phyloP scores from a whole-genome alignment of 1,284 basidiomycete genomes.

The Singerocomus inundabilis region DNA sequence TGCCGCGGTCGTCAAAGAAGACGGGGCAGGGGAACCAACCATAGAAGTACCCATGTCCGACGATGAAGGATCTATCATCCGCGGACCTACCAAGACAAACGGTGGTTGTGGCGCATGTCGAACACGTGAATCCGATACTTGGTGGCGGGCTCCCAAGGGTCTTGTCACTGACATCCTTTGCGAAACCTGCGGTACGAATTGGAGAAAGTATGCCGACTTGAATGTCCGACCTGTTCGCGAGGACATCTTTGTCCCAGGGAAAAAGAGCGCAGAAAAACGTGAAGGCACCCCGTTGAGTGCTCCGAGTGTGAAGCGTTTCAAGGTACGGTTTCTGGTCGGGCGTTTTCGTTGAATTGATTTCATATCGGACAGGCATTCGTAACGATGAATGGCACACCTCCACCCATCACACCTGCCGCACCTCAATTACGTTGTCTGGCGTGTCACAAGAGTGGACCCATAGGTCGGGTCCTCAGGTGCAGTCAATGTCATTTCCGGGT shows the following conservation, averaged over 20 bases:
- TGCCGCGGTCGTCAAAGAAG: slow-evolving; percentile 46
- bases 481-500: slow-evolving; percentile 73
- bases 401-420: slow-evolving; percentile 45
- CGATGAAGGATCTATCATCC: slow-evolving; percentile 74
- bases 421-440: slow-evolving; percentile 71
- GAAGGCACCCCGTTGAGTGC: slow-evolving; percentile 74
- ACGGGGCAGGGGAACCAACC: slow-evolving; percentile 36
- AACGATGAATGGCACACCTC: slow-evolving; percentile 51
- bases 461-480: slow-evolving; percentile 77
- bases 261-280: slow-evolving; percentile 62
- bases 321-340: slow-evolving; percentile 42
- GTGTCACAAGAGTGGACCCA: slow-evolving; percentile 73
- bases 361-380: slow-evolving; percentile 46
- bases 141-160: slow-evolving; percentile 87
- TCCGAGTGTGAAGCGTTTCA: slow-evolving; percentile 61
- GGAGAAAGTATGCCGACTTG: slow-evolving; percentile 88
- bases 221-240: slow-evolving; percentile 71
- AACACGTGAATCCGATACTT: slow-evolving; percentile 68
- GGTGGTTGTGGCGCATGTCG: slow-evolving; percentile 74
- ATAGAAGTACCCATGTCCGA: slow-evolving; percentile 50
- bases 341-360: not conserved
- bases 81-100: slow-evolving; percentile 53
- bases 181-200: slow-evolving; percentile 76
- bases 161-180: slow-evolving; percentile 72
- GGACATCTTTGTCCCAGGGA: slow-evolving; percentile 48